Evolutionary conservation across 177 flowering plant species (phyloP), one percentile per base, ranked within the genome.

Genomic region (Vitis hybrid): DNA sequence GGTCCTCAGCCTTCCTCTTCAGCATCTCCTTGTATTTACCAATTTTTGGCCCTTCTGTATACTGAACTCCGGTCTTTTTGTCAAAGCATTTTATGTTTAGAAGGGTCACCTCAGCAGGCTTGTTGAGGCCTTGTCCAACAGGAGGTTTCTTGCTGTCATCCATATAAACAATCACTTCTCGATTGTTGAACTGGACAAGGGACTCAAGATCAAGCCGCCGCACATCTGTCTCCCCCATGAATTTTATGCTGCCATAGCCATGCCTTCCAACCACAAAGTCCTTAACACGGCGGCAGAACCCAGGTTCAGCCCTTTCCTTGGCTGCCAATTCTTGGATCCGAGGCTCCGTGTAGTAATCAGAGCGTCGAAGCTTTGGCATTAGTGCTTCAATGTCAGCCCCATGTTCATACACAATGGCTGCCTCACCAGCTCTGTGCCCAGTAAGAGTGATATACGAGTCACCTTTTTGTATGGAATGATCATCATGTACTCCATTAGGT

Each of bases 71-170:
- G 10, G 93, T 89, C 79, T 91, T 90, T 75, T 86, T 93, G 78
- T 93, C 92, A 34, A 86, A 78, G 75, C 96, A 91, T 71, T 86
- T 91, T 66, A 95, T 85, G 71, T 95, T 91, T 21, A 95, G 93
- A 14, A 95, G 89, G 1, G 94, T 95, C 11, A 93, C 94, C 79
- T 85, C 98, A 19, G 98, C 98, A 17, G 96, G 86, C 73, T 95
- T 95, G 74, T 95, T 93, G 5, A 94, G 92, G 57, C 98, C 99
- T 78, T 92, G 97, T 52, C 99, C 99, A 19, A 91, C 89, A 1
- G 96, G 94, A 6, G 99, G 98, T 74, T 94, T 94, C 84, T 93
- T 90, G 75, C 80, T 84, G 34, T 93, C 99, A 61, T 94, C 99
- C 88, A 89, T 82, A 73, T 91, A 93, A 0, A 95, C 99, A 52